These are phyloP conservation scores for Agarophyton chilense DNA, from an alignment of 23 red algal genomes.

Conservation along the genomic window DNA sequence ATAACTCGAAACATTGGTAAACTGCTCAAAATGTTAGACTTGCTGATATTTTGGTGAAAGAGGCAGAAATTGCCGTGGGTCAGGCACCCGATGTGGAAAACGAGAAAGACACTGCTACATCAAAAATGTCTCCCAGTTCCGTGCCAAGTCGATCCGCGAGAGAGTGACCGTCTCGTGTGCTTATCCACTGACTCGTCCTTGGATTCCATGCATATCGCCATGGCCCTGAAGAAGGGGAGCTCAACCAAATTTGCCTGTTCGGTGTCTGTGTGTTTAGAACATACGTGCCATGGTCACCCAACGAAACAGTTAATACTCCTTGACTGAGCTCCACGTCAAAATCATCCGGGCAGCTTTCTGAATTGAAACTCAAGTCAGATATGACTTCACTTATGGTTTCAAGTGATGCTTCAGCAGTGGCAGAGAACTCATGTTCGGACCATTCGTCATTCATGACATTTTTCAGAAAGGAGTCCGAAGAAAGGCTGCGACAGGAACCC, in stretches of 20 bases:
- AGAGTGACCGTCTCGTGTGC: slow-evolving; percentile 67
- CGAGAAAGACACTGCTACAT: slow-evolving; percentile 5
- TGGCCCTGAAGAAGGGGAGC: slow-evolving; percentile 84
- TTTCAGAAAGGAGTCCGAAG: slow-evolving; percentile 8
- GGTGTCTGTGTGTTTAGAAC: slow-evolving; percentile 96
- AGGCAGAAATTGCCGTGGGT: neutral
- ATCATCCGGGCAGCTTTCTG: slow-evolving; percentile 19
- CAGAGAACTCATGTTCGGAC: slow-evolving; percentile 57
- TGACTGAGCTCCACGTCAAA: slow-evolving; percentile 71
- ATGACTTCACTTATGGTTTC: slow-evolving; percentile 55
- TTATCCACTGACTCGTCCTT: slow-evolving; percentile 48
- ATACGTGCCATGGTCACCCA: slow-evolving; percentile 61
- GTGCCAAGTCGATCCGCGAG: slow-evolving; percentile 34
- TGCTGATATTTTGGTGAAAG: neutral
- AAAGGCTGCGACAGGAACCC: neutral
- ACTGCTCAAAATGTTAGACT: neutral
- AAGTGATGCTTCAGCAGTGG: slow-evolving; percentile 37
- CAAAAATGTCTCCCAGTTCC: slow-evolving; percentile 45
- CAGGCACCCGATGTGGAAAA: neutral
- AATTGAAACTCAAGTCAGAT: slow-evolving; percentile 23
- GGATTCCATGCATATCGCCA: slow-evolving; percentile 82
- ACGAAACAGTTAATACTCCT: slow-evolving; percentile 61
- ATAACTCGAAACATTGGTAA: neutral
- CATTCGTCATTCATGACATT: slow-evolving; percentile 35
- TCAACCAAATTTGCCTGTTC: slow-evolving; percentile 97